These are phyloP conservation scores for Diaporthe citriasiana DNA, from an alignment of 2,329 filamentous ascomycete species.

Conservation along the genomic window DNA sequence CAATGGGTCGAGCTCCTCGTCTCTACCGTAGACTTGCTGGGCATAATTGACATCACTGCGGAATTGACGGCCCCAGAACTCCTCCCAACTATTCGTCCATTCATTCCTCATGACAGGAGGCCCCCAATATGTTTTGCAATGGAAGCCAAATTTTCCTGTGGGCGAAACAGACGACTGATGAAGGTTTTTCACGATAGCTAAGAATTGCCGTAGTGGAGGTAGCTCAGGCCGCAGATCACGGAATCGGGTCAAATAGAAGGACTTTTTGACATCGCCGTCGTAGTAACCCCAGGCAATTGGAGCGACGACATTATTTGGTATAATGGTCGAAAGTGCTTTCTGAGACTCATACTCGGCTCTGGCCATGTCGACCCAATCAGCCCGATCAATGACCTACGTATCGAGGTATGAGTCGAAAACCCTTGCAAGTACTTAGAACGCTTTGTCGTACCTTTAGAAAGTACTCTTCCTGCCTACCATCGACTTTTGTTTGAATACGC, in stretches of 20 bases:
- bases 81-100: slow-evolving; percentile 56
- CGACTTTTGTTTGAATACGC: slow-evolving; percentile 5
- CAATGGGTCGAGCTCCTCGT: slow-evolving; percentile 50
- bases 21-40: slow-evolving; percentile 45
- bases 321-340: background rate
- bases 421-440: background rate
- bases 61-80: slow-evolving; percentile 53
- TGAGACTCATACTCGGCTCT: slow-evolving; percentile 27
- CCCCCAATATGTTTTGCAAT: slow-evolving; percentile 52
- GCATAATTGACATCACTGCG: slow-evolving; percentile 47
- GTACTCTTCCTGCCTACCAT: background rate
- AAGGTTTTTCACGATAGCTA: slow-evolving; percentile 5
- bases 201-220: background rate
- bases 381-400: slow-evolving; percentile 14
- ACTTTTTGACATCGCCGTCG: background rate
- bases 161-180: slow-evolving; percentile 16
- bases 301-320: slow-evolving; percentile 21
- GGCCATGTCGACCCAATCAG: slow-evolving; percentile 33
- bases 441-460: slow-evolving; percentile 3
- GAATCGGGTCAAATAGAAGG: slow-evolving; percentile 24
- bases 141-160: slow-evolving; percentile 52
- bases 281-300: slow-evolving; percentile 22
- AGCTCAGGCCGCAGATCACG: background rate
- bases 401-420: background rate
- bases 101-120: slow-evolving; percentile 48